A percentile compares a stretch with the other conserved stretches of the same genome.
Evolutionary conservation across 78 protist genomes (phyloP).

Genomic region (Kipferlia bialata): DNA sequence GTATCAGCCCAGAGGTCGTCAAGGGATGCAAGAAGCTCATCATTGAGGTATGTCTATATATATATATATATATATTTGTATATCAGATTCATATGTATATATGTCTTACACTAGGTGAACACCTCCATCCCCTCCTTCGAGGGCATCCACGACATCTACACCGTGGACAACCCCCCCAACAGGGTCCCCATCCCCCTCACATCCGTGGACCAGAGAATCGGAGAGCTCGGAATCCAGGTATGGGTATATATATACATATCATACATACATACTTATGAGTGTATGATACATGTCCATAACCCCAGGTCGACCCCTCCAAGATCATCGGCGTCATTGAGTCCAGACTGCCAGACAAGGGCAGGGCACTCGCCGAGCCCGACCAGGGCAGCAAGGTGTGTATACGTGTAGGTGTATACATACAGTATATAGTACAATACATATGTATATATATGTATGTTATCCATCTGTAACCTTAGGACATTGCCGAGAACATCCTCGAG

Average conservation of each 20-base stretch:
- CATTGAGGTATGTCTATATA: no score
- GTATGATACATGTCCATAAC: no score
- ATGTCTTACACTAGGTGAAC: no score
- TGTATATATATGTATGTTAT: no score
- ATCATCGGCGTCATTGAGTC: slow-evolving; percentile 10
- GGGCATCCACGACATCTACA: slow-evolving; percentile 53
- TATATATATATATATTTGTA: no score
- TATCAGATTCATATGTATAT: no score
- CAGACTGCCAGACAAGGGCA: slow-evolving; percentile 14
- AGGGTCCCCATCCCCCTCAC: slow-evolving; percentile 1
- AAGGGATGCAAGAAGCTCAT: slow-evolving; percentile 47
- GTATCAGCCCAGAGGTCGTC: slow-evolving; percentile 37
- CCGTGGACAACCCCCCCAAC: slow-evolving; percentile 11
- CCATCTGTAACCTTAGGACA: no score
- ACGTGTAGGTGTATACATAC: no score
- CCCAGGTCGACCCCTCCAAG: slow-evolving; percentile 11
- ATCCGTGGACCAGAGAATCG: slow-evolving; percentile 23
- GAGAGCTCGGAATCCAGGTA: not conserved
- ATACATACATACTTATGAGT: no score
- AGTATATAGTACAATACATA: no score
- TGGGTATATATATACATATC: no score
- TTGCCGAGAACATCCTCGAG: slow-evolving; percentile 20
- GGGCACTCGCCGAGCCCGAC: not conserved
- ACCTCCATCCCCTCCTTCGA: slow-evolving; percentile 47
- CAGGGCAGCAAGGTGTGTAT: no score